Percentiles rank a stretch among this genome's conserved stretches.
phyloP scores from a whole-genome alignment of 1,139 yeast genomes.

The Zhuliangozyma blackwelliae region DNA sequence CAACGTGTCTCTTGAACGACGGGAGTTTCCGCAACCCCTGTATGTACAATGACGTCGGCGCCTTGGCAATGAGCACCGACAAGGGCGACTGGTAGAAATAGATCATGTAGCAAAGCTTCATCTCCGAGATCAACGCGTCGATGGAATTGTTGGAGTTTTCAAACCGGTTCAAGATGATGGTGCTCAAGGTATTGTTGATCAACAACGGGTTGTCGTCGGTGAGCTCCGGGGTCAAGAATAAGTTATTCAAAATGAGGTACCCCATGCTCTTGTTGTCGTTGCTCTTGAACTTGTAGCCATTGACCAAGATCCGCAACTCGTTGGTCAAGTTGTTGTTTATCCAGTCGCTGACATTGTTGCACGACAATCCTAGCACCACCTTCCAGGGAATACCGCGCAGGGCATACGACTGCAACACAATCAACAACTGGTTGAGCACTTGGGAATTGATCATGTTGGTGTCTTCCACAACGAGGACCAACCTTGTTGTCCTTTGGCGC shows the following conservation, averaged over 20 bases:
- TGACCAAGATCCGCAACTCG: constrained; percentile 27
- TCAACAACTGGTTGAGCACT: constrained; percentile 48
- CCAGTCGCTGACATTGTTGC: constrained; percentile 37
- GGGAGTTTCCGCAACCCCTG: constrained; percentile 30
- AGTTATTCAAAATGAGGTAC: constrained; percentile 31
- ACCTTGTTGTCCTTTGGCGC: constrained; percentile 13
- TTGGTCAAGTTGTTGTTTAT: constrained; percentile 29
- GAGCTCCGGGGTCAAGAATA: constrained; percentile 25
- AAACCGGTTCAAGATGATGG: constrained; percentile 34
- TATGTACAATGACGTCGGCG: constrained; percentile 10
- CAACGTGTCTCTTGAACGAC: constrained; percentile 37
- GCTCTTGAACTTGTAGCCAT: constrained; percentile 41
- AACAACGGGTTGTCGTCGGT: constrained; percentile 15
- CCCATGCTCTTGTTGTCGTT: constrained; percentile 39
- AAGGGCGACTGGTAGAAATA: constrained; percentile 70
- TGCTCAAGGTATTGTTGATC: constrained; percentile 26
- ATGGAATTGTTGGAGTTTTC: constrained; percentile 45
- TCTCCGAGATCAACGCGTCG: constrained; percentile 48
- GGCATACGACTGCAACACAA: constrained; percentile 38
- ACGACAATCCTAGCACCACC: constrained; percentile 52
- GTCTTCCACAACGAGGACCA: constrained; percentile 54
- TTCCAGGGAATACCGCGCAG: constrained; percentile 35
- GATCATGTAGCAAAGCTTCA: constrained; percentile 64
- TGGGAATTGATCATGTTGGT: constrained; percentile 54
- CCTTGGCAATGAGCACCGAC: constrained; percentile 30